Conservation (phyloP, 225 moss, liverwort and hornwort species). For the Pseudisothecium myosuroides region DNA sequence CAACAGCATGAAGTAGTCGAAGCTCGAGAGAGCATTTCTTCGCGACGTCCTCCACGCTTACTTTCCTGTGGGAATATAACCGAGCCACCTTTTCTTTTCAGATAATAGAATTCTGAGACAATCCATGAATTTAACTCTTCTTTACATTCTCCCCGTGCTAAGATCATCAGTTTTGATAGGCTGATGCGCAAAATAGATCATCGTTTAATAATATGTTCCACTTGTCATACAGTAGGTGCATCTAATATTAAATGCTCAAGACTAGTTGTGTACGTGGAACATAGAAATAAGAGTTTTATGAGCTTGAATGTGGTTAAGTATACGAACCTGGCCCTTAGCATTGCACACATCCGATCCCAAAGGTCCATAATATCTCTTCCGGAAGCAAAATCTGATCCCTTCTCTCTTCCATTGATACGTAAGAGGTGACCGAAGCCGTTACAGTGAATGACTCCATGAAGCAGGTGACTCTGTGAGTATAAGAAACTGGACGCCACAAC, state of each 20-base stretch:
- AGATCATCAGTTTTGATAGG: neutral
- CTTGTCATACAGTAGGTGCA: neutral
- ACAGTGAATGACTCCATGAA: conserved; percentile 95
- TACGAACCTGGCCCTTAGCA: conserved; percentile 90
- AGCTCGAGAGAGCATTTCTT: conserved; percentile 88
- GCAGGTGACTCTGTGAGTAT: conserved; percentile 91
- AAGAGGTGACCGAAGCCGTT: conserved; percentile 96
- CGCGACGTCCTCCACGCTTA: conserved; percentile 98
- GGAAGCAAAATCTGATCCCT: conserved; percentile 85
- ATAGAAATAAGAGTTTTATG: neutral
- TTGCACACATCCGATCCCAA: conserved; percentile 98
- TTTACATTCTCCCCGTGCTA: neutral
- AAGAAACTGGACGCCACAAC: conserved; percentile 69
- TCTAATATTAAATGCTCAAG: neutral
- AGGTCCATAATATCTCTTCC: conserved; percentile 99
- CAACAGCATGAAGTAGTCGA: conserved; percentile 87
- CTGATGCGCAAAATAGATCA: neutral
- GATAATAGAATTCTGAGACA: neutral
- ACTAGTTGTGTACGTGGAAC: neutral
- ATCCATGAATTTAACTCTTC: neutral
- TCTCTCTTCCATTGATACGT: conserved; percentile 91
- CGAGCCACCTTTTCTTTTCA: neutral
- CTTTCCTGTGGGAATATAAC: conserved; percentile 52
- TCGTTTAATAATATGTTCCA: neutral
- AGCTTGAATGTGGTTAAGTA: neutral